Conservation (phyloP, 768 basidiomycete genomes). For the Leucocoprinus birnbaumii region DNA sequence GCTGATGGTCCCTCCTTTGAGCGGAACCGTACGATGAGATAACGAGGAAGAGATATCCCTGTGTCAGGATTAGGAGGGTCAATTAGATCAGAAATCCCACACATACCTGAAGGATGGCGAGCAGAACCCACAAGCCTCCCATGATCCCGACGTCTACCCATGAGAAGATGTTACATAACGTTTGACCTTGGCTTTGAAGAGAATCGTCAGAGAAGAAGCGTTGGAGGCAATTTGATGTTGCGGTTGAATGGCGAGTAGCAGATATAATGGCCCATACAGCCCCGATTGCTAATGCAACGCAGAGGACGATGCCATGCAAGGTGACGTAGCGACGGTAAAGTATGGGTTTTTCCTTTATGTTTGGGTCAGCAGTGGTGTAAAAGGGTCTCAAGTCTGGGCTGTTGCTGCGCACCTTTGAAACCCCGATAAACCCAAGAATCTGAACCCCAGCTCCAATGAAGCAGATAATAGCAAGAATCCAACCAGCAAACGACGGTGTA, state of each 20-base stretch:
- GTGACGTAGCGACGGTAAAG: slow-evolving; percentile 68
- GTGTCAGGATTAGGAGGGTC: slow-evolving; percentile 2
- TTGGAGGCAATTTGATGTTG: slow-evolving; percentile 61
- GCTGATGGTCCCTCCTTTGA: slow-evolving; percentile 78
- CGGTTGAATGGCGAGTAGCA: slow-evolving; percentile 70
- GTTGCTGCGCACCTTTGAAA: slow-evolving; percentile 55
- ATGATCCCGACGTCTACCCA: slow-evolving; percentile 94
- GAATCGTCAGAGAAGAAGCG: slow-evolving; percentile 51
- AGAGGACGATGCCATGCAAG: slow-evolving; percentile 52
- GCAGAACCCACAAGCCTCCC: slow-evolving; percentile 81
- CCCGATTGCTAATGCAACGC: slow-evolving; percentile 70
- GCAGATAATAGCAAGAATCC: slow-evolving; percentile 72
- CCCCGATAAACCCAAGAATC: slow-evolving; percentile 82
- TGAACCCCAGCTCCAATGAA: slow-evolving; percentile 78
- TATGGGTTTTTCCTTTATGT: slow-evolving; percentile 60
- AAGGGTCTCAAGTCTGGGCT: too few species aligned
- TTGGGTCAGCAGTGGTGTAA: background rate
- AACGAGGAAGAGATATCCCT: slow-evolving; percentile 50
- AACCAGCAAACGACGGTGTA: slow-evolving; percentile 73
- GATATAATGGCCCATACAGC: slow-evolving; percentile 83
- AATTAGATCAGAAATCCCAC: slow-evolving; percentile 4
- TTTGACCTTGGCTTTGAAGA: slow-evolving; percentile 50
- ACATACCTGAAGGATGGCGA: slow-evolving; percentile 77
- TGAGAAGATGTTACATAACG: slow-evolving; percentile 85
- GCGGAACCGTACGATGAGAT: slow-evolving; percentile 60